Conservation (phyloP, 2,329 filamentous ascomycete genomes). For the Ceratocystis colombiana region DNA sequence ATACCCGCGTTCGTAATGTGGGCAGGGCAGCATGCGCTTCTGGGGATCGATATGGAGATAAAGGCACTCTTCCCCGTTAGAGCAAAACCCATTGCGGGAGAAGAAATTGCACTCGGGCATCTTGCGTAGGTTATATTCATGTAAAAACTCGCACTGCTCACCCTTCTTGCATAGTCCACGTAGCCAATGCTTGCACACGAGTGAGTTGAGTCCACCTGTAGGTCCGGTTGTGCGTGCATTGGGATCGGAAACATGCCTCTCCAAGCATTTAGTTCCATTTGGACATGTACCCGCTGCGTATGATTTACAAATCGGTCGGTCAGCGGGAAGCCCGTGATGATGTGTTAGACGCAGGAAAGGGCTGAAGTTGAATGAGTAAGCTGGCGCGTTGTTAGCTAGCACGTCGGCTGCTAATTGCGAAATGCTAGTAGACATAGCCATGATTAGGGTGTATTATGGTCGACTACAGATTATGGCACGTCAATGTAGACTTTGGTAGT, state of each 20-base stretch:
- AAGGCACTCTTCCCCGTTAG: constrained; percentile 91
- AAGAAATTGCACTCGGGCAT: constrained; percentile 99
- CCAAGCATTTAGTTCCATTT: constrained; percentile 70
- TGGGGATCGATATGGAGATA: constrained; percentile 84
- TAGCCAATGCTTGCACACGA: constrained; percentile 98
- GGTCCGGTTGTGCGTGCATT: constrained; percentile 34
- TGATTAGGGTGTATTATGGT: constrained; percentile 19
- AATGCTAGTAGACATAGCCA: constrained; percentile 28
- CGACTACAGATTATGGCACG: neutral
- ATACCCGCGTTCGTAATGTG: constrained; percentile 90
- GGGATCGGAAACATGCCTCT: constrained; percentile 56
- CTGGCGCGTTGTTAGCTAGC: constrained; percentile 46
- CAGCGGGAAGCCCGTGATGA: constrained; percentile 69
- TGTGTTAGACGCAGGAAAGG: constrained; percentile 76
- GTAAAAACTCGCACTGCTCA: constrained; percentile 90
- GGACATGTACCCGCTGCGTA: constrained; percentile 82
- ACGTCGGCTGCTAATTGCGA: constrained; percentile 37
- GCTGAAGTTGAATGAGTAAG: constrained; percentile 70
- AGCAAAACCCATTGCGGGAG: constrained; percentile 84
- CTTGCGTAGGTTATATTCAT: constrained; percentile 95
- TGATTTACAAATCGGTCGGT: constrained; percentile 73
- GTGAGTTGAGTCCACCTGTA: constrained; percentile 57
- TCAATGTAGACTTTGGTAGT: constrained; percentile 14
- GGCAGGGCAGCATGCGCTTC: constrained; percentile 67
- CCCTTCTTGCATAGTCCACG: constrained; percentile 97